These are phyloP conservation scores for Microsporum ferrugineum DNA, from an alignment of 2,329 filamentous ascomycete species.

Conservation along the genomic window DNA sequence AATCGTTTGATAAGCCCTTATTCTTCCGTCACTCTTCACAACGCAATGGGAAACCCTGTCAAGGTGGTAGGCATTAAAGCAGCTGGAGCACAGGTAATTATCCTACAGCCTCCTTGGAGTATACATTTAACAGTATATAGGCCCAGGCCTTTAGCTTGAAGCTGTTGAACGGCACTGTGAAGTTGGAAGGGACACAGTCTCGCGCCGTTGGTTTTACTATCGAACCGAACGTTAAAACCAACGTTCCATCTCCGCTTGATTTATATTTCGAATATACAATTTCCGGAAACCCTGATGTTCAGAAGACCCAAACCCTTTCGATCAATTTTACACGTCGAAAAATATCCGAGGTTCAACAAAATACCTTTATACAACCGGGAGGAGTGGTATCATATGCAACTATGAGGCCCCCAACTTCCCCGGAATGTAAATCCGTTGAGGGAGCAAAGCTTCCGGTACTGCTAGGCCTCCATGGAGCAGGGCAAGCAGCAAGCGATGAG, in stretches of 20 bases:
- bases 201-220: slow-evolving; percentile 26
- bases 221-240: neutral
- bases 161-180: slow-evolving; percentile 12
- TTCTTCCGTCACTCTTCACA: slow-evolving; percentile 41
- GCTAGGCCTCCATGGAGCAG: slow-evolving; percentile 46
- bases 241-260: slow-evolving; percentile 8
- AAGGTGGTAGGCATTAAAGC: slow-evolving; percentile 17
- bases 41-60: slow-evolving; percentile 25
- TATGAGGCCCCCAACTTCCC: slow-evolving; percentile 40
- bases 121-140: neutral
- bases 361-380: slow-evolving; percentile 45
- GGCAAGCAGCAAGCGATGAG: slow-evolving; percentile 42
- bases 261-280: slow-evolving; percentile 16
- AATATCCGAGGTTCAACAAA: slow-evolving; percentile 38
- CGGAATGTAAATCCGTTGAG: slow-evolving; percentile 18
- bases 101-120: neutral
- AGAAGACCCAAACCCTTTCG: slow-evolving; percentile 13
- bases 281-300: neutral
- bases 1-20: slow-evolving; percentile 37
- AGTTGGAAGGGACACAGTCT: slow-evolving; percentile 25
- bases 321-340: slow-evolving; percentile 15
- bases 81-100: neutral
- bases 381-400: slow-evolving; percentile 48
- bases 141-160: neutral
- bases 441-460: slow-evolving; percentile 36